Conservation (phyloP, 257 asterid species). For the Striga asiatica region DNA sequence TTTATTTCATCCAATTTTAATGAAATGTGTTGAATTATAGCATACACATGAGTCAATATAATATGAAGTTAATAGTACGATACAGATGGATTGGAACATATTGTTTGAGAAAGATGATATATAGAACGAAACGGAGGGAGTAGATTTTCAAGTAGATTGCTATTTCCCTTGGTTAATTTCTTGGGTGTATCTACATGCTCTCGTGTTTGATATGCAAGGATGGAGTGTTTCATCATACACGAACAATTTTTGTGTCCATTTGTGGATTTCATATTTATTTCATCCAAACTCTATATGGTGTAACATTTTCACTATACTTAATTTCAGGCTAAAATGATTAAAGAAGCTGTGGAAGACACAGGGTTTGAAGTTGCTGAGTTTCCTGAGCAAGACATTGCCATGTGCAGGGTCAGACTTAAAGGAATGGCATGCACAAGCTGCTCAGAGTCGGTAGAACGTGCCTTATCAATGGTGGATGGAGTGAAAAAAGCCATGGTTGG, state of each 20-base stretch:
- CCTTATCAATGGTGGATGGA: constrained; percentile 69
- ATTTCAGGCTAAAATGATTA: constrained; percentile 60
- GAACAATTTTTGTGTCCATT: not conserved
- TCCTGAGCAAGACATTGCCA: constrained; percentile 82
- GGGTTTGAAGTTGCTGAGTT: constrained; percentile 85
- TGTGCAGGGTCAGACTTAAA: constrained; percentile 74
- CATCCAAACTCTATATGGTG: not conserved
- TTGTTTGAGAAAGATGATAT: no score
- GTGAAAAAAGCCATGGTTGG: constrained; percentile 94
- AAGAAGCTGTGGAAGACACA: constrained; percentile 86
- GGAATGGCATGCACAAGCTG: constrained; percentile 99
- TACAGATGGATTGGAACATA: no score
- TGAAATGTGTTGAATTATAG: no score
- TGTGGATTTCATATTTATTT: no score
- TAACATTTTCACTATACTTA: constrained; percentile 11
- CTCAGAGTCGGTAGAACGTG: constrained; percentile 92
- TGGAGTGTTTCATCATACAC: no score
- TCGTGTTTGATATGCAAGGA: no score
- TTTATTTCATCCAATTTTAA: no score
- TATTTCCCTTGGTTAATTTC: not conserved
- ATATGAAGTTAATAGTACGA: no score
- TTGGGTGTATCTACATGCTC: no score
- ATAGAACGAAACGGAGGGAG: no score
- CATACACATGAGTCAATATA: no score
- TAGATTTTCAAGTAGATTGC: not conserved